Base-by-base conservation (phyloP, 108 stramenopile genomes). In the Cyclotella kingstonii region DNA sequence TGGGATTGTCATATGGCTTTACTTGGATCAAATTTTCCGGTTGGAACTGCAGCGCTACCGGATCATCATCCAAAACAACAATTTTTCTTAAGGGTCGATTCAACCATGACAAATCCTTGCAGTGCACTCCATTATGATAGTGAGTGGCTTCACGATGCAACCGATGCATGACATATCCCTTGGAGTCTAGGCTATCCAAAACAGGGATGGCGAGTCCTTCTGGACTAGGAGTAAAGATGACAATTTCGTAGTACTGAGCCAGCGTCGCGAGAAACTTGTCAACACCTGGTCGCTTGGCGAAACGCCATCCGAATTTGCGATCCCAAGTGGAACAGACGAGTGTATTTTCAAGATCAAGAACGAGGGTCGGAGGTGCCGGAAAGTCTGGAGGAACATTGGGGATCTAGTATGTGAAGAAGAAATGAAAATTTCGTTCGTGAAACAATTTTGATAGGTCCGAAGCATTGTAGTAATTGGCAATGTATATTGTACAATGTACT, bases 231-330 rank as follows among this genome's bases (percentile, higher is more conserved):
- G 84, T 80, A 63, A 94, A 96, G 43, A 98, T 68, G 4, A 97
- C 97, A 58, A 98, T 95, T 69, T 98, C 97, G 68, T 98, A 98
- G 68, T 96, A 94, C 68, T 94, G 93, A 43, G 88, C 80, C 78
- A 98, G 81, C 11, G 85, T 86, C 14, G 80, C 59, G 25, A 98
- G 74, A 59, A 98, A 95, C 59, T 91, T 89, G 55, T 98, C 97
- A 15, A 95, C 92, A 18, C 97, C 97, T 3, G 97, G 97, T 15
- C 97, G 89, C 67, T 97, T 97, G 48, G 96, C 97, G 41, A 91
- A 86, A 11, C 97, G 80, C 96, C 96, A 98, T 63, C 97, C 97
- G 63, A 87, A 88, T 42, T 89, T 87, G 28, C 91, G 84, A 76
- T 94, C 93, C 94, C 95, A 98, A 5, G 87, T 84, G 28, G 89